Percentiles rank a stretch among this genome's conserved stretches.
These are phyloP conservation scores for Botrytis fragariae DNA, from an alignment of 2,329 filamentous ascomycete species.

Conservation along the genomic window DNA sequence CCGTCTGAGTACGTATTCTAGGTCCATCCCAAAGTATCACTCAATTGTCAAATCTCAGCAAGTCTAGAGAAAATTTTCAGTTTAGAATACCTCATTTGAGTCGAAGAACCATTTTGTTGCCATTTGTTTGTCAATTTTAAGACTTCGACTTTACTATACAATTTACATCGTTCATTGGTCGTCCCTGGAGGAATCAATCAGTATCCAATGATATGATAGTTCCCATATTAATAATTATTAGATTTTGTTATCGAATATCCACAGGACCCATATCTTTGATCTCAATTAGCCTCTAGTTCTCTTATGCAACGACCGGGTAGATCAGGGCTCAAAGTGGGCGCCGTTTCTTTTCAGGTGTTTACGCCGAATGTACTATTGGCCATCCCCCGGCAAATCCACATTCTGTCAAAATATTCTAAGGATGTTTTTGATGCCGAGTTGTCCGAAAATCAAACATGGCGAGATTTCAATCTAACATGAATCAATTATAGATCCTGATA, in stretches of 20 bases:
- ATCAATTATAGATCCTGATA: not conserved
- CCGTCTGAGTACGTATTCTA: not conserved
- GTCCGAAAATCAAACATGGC: not conserved
- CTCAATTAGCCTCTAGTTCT: not conserved
- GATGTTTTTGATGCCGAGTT: not conserved
- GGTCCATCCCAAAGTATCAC: not conserved
- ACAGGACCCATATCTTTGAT: not conserved
- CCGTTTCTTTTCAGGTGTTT: not conserved
- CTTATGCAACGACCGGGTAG: not conserved
- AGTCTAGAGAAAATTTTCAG: not conserved
- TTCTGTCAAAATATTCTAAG: not conserved
- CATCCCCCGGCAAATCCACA: not conserved
- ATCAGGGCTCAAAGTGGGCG: not conserved
- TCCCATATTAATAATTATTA: not conserved
- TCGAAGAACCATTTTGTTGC: not conserved
- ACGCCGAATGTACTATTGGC: not conserved
- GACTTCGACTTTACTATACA: not conserved
- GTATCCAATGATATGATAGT: not conserved
- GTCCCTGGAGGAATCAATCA: not conserved
- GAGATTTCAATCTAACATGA: not conserved
- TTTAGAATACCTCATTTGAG: not conserved
- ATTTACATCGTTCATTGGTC: not conserved
- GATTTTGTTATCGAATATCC: not conserved
- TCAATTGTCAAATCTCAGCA: not conserved
- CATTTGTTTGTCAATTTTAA: not conserved